Percentiles rank a stretch among this genome's conserved stretches.
phyloP scores from a whole-genome alignment of 177 flowering plant species.

The Vitis hybrid region DNA sequence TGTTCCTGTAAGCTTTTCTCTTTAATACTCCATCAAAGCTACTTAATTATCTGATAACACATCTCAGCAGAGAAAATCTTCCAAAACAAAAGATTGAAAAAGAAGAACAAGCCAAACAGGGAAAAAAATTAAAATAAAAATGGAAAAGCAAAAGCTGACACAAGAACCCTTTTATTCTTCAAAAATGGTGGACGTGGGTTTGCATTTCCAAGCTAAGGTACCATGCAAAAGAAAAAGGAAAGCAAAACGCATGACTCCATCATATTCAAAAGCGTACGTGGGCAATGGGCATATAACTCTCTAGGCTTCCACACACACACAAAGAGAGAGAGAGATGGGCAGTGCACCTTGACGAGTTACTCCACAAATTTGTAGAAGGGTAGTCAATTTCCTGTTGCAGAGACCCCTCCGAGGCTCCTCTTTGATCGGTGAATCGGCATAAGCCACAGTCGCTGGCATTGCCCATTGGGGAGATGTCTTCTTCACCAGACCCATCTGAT shows the following conservation, averaged over 20 bases:
- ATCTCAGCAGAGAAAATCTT: slow-evolving; percentile 26
- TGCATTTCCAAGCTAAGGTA: slow-evolving; percentile 31
- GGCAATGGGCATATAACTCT: not conserved
- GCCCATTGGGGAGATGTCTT: slow-evolving; percentile 44
- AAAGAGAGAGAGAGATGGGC: not conserved
- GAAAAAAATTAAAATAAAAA: slow-evolving; percentile 7
- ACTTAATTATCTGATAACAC: not conserved
- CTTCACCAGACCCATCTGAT: slow-evolving; percentile 84
- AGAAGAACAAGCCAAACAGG: not conserved
- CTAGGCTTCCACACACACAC: not conserved
- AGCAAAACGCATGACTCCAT: slow-evolving; percentile 3
- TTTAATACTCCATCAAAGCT: slow-evolving; percentile 23
- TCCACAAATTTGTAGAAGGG: slow-evolving; percentile 54
- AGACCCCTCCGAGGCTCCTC: slow-evolving; percentile 46
- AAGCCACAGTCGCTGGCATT: slow-evolving; percentile 10
- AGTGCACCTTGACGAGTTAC: slow-evolving; percentile 62
- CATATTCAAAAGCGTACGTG: slow-evolving; percentile 9
- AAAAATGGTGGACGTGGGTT: slow-evolving; percentile 42
- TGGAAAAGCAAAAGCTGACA: slow-evolving; percentile 61
- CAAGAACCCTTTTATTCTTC: slow-evolving; percentile 42
- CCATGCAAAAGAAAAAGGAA: slow-evolving; percentile 45
- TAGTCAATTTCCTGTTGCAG: slow-evolving; percentile 41
- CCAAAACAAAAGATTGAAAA: slow-evolving; percentile 12
- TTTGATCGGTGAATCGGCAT: slow-evolving; percentile 30
- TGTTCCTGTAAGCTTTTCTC: slow-evolving; percentile 17